Conservation (phyloP, 2,329 filamentous ascomycete species). For the Paecilomyces sp. region DNA sequence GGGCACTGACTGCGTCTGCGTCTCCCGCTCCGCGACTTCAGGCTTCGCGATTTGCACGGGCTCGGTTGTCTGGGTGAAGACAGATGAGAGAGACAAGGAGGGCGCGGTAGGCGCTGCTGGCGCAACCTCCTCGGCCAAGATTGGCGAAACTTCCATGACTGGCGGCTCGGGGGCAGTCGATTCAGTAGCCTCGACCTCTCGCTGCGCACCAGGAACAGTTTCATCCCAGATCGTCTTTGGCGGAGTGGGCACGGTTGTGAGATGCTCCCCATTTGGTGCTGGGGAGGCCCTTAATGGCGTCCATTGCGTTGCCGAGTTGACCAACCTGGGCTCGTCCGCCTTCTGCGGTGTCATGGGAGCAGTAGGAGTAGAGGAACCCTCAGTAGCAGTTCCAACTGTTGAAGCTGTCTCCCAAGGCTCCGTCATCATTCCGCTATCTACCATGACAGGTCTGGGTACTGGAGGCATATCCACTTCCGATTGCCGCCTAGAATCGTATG, state of each 20-base stretch:
- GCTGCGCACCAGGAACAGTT: slow-evolving; percentile 6
- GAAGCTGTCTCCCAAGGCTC: slow-evolving; percentile 46
- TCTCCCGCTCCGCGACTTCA: slow-evolving; percentile 11
- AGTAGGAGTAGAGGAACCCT: slow-evolving; percentile 10
- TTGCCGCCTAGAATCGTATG: slow-evolving; percentile 21
- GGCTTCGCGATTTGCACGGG: slow-evolving; percentile 9
- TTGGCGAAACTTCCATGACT: slow-evolving; percentile 23
- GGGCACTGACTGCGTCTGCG: slow-evolving; percentile 8
- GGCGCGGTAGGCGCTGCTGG: slow-evolving; percentile 43
- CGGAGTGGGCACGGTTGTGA: slow-evolving; percentile 27
- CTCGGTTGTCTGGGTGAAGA: slow-evolving; percentile 3
- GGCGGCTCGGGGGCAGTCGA: slow-evolving; percentile 12
- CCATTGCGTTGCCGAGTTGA: slow-evolving; percentile 37
- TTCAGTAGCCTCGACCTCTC: slow-evolving; percentile 7
- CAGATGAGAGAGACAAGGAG: slow-evolving; percentile 4
- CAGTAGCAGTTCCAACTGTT: slow-evolving; percentile 13
- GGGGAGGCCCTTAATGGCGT: slow-evolving; percentile 26
- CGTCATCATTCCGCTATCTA: slow-evolving; percentile 57
- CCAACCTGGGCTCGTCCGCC: slow-evolving; percentile 15
- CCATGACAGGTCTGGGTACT: slow-evolving; percentile 38
- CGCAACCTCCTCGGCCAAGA: slow-evolving; percentile 25
- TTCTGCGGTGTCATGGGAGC: slow-evolving; percentile 15
- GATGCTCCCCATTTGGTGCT: slow-evolving; percentile 17
- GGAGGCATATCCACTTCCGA: slow-evolving; percentile 21
- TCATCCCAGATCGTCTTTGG: slow-evolving; percentile 37